Conservation (phyloP, 192 early-diverging fungal genomes). For the Geranomyces variabilis region DNA sequence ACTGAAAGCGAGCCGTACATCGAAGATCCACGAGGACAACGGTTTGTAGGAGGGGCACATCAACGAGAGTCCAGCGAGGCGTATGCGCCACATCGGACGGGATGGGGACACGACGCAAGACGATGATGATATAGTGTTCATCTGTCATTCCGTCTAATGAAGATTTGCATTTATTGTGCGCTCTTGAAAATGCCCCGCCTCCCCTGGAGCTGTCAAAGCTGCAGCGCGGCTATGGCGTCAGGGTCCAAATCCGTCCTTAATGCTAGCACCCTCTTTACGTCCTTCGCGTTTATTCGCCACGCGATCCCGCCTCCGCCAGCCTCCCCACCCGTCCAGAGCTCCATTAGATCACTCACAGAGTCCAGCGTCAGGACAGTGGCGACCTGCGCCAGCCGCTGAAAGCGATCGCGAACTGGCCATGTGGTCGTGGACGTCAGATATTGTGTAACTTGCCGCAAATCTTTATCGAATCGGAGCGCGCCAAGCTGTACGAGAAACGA, state of each 20-base stretch:
- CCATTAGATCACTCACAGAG: conserved; percentile 68
- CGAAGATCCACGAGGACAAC: too few relatives aligned
- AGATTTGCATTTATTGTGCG: too few relatives aligned
- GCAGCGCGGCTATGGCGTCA: too few relatives aligned
- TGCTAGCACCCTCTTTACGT: conserved; percentile 67
- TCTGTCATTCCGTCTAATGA: too few relatives aligned
- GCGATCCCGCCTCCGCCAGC: conserved; percentile 58
- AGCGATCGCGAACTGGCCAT: conserved; percentile 70
- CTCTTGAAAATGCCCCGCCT: too few relatives aligned
- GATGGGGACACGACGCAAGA: too few relatives aligned
- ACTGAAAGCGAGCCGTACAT: too few relatives aligned
- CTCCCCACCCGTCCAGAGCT: conserved; percentile 54
- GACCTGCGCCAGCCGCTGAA: conserved; percentile 83
- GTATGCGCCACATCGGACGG: too few relatives aligned
- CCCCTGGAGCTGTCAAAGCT: too few relatives aligned
- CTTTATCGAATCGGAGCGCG: conserved; percentile 90
- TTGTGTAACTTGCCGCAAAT: conserved; percentile 71
- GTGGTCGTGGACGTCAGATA: conserved; percentile 49
- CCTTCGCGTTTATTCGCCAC: conserved; percentile 72
- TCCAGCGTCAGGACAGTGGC: conserved; percentile 83
- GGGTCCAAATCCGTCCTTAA: conserved; percentile 47
- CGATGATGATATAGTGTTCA: too few relatives aligned
- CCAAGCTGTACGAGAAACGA: conserved; percentile 63
- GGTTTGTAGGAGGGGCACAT: too few relatives aligned
- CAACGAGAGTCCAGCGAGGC: too few relatives aligned